A percentile compares a stretch with the other conserved stretches of the same genome.
phyloP scores from a whole-genome alignment of 2,329 filamentous ascomycete species.

The Chaetothyriales sp. region DNA sequence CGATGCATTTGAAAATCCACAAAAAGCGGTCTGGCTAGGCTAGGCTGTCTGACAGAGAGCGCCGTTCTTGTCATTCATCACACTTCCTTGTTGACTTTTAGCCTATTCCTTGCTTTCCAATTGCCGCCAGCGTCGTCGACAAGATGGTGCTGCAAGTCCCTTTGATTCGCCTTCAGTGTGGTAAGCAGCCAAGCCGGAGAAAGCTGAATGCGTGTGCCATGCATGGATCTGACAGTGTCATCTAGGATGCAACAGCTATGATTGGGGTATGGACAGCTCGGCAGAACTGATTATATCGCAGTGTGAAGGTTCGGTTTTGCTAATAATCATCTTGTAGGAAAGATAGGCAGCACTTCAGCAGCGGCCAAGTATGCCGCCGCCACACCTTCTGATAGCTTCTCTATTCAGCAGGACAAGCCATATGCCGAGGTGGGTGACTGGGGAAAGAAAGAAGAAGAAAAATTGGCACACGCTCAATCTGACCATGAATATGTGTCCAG shows the following conservation, averaged over 20 bases:
- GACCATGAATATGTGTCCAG: conserved; percentile 33
- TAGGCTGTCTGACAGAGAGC: not conserved
- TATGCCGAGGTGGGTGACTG: conserved; percentile 65
- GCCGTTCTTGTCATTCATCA: not conserved
- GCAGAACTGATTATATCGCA: not conserved
- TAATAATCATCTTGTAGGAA: conserved; percentile 41
- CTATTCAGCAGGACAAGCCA: conserved; percentile 71
- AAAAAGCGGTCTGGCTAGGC: not conserved
- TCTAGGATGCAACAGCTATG: conserved; percentile 87
- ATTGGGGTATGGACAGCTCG: conserved; percentile 55
- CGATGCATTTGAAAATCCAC: not conserved
- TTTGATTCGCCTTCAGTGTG: conserved; percentile 58
- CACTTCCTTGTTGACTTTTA: too few species aligned
- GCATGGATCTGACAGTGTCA: conserved; percentile 15
- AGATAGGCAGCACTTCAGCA: conserved; percentile 73
- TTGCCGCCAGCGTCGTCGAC: not conserved
- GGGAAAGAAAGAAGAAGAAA: not conserved
- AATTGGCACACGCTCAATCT: not conserved
- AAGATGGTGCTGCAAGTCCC: conserved; percentile 51
- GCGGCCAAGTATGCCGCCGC: conserved; percentile 82
- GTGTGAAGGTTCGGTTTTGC: not conserved
- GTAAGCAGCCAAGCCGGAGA: conserved; percentile 30
- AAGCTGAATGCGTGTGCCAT: not conserved
- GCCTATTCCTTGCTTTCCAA: not conserved
- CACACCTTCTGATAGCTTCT: conserved; percentile 60